A percentile compares a stretch with the other conserved stretches of the same genome.
These are phyloP conservation scores for Amanita phalloides DNA, from an alignment of 768 basidiomycete species.

Conservation along the genomic window DNA sequence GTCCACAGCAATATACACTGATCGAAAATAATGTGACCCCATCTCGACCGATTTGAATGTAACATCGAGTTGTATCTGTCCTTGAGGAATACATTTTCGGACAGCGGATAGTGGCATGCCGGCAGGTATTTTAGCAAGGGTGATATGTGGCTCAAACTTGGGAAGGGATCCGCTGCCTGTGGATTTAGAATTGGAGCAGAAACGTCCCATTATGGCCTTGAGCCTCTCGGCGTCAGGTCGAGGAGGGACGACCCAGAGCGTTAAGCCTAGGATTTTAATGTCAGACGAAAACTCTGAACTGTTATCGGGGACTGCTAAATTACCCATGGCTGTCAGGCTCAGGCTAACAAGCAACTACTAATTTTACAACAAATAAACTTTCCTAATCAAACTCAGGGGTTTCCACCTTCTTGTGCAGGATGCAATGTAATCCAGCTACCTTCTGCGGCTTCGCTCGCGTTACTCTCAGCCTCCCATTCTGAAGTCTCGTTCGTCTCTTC, in stretches of 20 bases:
- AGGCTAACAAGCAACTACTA: background rate
- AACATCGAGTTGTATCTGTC: conserved; percentile 25
- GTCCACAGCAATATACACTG: conserved; percentile 48
- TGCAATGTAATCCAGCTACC: conserved; percentile 65
- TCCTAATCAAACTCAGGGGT: background rate
- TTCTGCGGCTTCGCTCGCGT: conserved; percentile 41
- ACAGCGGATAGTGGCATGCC: conserved; percentile 21
- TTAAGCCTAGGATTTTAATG: conserved; percentile 29
- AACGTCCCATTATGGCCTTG: conserved; percentile 32
- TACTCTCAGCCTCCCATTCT: conserved; percentile 63
- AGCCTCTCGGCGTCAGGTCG: conserved; percentile 32
- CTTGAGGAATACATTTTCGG: conserved; percentile 26
- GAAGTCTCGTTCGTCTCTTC: conserved; percentile 35
- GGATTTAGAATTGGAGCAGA: conserved; percentile 15
- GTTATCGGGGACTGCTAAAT: background rate
- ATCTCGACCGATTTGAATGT: conserved; percentile 44
- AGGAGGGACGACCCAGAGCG: conserved; percentile 65
- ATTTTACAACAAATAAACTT: background rate
- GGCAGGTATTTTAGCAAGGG: conserved; percentile 38
- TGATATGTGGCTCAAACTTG: conserved; percentile 58
- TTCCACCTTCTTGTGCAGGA: background rate
- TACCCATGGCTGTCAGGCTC: conserved; percentile 1
- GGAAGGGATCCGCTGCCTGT: conserved; percentile 36
- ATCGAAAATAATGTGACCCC: conserved; percentile 59
- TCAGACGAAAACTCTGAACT: background rate